Evolutionary conservation across 2,329 filamentous ascomycete species (phyloP).

Genomic region (Xylariales sp.): DNA sequence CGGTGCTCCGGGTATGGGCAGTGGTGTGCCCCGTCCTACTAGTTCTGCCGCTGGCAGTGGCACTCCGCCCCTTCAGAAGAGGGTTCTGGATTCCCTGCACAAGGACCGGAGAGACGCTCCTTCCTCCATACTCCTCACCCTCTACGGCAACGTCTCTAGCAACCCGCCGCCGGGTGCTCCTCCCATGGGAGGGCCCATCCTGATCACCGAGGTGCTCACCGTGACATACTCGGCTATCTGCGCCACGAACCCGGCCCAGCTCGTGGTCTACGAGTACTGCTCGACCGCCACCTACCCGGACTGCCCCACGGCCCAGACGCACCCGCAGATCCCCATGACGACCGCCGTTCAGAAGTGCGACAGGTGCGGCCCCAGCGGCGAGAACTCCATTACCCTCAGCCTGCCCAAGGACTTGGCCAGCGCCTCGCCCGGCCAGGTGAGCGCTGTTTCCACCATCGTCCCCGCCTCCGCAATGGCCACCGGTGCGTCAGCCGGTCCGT

Average conservation of each 20-base stretch:
- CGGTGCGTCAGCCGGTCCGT: too few species aligned
- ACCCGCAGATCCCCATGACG: constrained; percentile 18
- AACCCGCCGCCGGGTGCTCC: constrained; percentile 29
- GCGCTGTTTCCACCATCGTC: constrained; percentile 15
- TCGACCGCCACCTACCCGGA: constrained; percentile 23
- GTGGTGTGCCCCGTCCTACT: constrained; percentile 2
- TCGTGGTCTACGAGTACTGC: constrained; percentile 26
- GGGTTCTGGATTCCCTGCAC: too few species aligned
- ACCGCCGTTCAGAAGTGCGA: constrained; percentile 23
- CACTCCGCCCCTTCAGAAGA: constrained; percentile 6
- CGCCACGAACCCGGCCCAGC: constrained; percentile 25
- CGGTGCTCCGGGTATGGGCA: background rate
- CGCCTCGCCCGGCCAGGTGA: constrained; percentile 7
- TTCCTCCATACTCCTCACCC: constrained; percentile 31
- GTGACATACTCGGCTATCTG: constrained; percentile 29
- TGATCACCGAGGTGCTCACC: constrained; percentile 19
- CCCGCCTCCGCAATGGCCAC: constrained; percentile 19
- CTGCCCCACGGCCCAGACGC: constrained; percentile 20
- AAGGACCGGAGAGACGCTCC: constrained; percentile 22
- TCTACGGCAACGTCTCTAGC: constrained; percentile 34
- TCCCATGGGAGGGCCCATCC: constrained; percentile 22
- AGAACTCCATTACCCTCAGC: constrained; percentile 27
- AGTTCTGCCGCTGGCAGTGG: constrained; percentile 6
- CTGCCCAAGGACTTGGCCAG: constrained; percentile 20
- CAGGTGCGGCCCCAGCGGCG: constrained; percentile 24